phyloP scores from a whole-genome alignment of 495 filamentous ascomycete genomes.

The Hypoxylon intermedium region DNA sequence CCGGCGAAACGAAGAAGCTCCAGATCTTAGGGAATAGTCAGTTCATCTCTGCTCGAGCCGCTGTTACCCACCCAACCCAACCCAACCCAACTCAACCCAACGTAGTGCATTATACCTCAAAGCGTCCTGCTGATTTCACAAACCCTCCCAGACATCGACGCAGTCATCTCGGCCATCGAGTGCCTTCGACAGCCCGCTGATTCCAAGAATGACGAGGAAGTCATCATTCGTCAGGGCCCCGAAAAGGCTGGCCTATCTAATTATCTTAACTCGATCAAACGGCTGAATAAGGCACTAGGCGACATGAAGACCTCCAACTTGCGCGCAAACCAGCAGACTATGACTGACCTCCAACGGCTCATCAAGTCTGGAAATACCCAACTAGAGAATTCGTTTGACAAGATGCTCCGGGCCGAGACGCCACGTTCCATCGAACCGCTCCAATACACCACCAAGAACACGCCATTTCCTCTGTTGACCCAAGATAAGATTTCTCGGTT shows the following conservation, averaged over 20 bases:
- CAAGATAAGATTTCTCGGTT: conserved; percentile 58
- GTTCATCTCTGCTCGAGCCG: conserved; percentile 34
- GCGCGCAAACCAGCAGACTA: conserved; percentile 87
- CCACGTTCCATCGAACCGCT: conserved; percentile 82
- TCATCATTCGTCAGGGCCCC: conserved; percentile 85
- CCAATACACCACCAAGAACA: conserved; percentile 90
- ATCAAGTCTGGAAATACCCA: conserved; percentile 78
- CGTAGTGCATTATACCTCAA: no score
- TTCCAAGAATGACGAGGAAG: conserved; percentile 85
- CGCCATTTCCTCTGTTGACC: conserved; percentile 54
- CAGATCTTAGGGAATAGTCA: conserved; percentile 81
- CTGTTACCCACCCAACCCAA: no score
- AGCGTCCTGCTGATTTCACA: conserved; percentile 19
- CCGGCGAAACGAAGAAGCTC: conserved; percentile 87
- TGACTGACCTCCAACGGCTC: conserved; percentile 77
- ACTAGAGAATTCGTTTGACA: conserved; percentile 82
- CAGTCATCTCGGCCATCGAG: conserved; percentile 84
- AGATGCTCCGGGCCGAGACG: conserved; percentile 71
- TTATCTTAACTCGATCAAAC: conserved; percentile 87
- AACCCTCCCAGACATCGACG: conserved; percentile 73
- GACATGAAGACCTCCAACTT: conserved; percentile 88
- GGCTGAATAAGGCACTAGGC: conserved; percentile 78
- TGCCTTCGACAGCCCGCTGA: conserved; percentile 86
- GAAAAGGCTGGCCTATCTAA: conserved; percentile 80
- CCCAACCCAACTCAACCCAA: no score